Evolutionary conservation across 1,284 basidiomycete genomes (phyloP).

Genomic region (Neotropicomus parvogracilis): DNA sequence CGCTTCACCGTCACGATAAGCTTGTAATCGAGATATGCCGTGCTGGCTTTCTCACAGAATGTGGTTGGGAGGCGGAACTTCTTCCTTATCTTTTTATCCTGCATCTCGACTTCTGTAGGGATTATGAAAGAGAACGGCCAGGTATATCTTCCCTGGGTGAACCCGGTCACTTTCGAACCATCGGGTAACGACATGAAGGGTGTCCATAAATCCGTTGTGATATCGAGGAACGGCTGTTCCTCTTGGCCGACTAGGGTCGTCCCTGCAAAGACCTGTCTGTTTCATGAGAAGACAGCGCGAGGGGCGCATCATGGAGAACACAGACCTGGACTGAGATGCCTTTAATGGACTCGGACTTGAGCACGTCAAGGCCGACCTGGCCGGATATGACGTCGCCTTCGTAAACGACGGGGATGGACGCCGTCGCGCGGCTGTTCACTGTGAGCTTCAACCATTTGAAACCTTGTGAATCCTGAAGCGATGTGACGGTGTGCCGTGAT

Average conservation of each 20-base stretch:
- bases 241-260: conserved; percentile 46
- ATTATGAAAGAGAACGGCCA: conserved; percentile 48
- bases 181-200: conserved; percentile 24
- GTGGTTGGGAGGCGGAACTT: conserved; percentile 44
- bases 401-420: conserved; percentile 38
- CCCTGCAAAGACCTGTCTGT: conserved; percentile 38
- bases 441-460: conserved; percentile 42
- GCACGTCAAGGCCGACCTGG: conserved; percentile 42
- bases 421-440: conserved; percentile 40
- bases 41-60: conserved; percentile 44
- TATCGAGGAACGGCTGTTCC: conserved; percentile 41
- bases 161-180: conserved; percentile 29
- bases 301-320: conserved; percentile 7
- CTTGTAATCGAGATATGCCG: conserved; percentile 49
- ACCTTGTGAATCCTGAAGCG: conserved; percentile 40
- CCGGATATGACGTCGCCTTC: conserved; percentile 46
- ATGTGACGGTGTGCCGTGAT: conserved; percentile 34
- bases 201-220: conserved; percentile 39
- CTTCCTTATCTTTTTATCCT: conserved; percentile 29
- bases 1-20: conserved; percentile 46
- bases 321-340: conserved; percentile 41
- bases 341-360: conserved; percentile 45
- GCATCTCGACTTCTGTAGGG: conserved; percentile 39
- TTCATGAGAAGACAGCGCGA: background rate
- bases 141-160: conserved; percentile 39